These are phyloP conservation scores for Candida glucosophila DNA, from an alignment of 1,139 yeast species.

Conservation along the genomic window DNA sequence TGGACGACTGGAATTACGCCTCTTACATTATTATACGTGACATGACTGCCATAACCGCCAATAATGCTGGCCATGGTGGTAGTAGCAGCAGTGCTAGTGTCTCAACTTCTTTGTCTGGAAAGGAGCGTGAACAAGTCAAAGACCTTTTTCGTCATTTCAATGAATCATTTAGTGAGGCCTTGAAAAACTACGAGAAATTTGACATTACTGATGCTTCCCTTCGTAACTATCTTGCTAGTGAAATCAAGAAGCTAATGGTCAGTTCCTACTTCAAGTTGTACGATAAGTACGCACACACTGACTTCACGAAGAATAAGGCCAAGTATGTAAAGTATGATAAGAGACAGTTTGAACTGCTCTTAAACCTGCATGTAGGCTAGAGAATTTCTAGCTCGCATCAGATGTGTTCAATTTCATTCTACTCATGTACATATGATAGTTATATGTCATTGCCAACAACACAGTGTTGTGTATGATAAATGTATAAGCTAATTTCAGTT, in stretches of 20 bases:
- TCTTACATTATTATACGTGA: slow-evolving; percentile 66
- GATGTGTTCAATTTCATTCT: no score
- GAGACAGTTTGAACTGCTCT: slow-evolving; percentile 44
- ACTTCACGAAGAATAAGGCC: slow-evolving; percentile 60
- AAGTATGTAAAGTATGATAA: slow-evolving; percentile 73
- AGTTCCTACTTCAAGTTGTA: slow-evolving; percentile 82
- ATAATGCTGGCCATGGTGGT: slow-evolving; percentile 14
- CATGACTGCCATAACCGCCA: slow-evolving; percentile 48
- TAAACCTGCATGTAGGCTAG: no score
- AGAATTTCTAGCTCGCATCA: no score
- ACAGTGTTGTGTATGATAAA: no score
- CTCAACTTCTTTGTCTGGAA: slow-evolving; percentile 42
- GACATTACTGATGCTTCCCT: slow-evolving; percentile 60
- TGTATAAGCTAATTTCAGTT: no score
- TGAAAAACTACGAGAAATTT: slow-evolving; percentile 54
- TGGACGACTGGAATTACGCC: slow-evolving; percentile 78
- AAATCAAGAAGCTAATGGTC: slow-evolving; percentile 59
- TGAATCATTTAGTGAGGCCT: slow-evolving; percentile 70
- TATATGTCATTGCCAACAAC: no score
- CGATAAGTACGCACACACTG: slow-evolving; percentile 64
- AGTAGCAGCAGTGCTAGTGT: slow-evolving; percentile 7
- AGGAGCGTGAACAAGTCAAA: slow-evolving; percentile 77
- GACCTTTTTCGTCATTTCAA: slow-evolving; percentile 80
- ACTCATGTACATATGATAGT: no score
- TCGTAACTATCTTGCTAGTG: slow-evolving; percentile 52